Percentiles rank a stretch among this genome's conserved stretches.
Conservation (phyloP, 2,329 filamentous ascomycete genomes). For the Penicillium sp. region DNA sequence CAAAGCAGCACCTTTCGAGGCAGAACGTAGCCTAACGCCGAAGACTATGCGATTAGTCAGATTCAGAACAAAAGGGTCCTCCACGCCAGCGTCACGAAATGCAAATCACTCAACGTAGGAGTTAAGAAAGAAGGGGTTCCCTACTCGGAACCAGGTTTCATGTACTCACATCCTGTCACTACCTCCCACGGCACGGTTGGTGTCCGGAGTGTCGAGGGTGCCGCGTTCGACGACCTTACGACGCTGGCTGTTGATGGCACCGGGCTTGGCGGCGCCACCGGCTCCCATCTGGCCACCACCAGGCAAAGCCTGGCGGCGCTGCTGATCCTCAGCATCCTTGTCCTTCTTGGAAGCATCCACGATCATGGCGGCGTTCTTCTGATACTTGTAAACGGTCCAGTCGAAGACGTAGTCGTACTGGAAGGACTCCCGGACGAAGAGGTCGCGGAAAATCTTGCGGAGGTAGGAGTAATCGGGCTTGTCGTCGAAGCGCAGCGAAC, state of each 20-base stretch:
- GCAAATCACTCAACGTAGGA: slow-evolving; percentile 75
- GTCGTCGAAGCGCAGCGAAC: slow-evolving; percentile 97
- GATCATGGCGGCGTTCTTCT: slow-evolving; percentile 97
- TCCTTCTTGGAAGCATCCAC: slow-evolving; percentile 72
- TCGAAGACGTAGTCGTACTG: slow-evolving; percentile 99
- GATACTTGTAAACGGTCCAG: slow-evolving; percentile 99
- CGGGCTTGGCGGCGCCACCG: slow-evolving; percentile 64
- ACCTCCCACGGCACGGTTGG: slow-evolving; percentile 71
- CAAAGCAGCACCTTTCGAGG: slow-evolving; percentile 66
- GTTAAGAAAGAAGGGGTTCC: slow-evolving; percentile 65
- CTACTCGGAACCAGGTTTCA: slow-evolving; percentile 76
- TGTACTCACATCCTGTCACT: slow-evolving; percentile 96
- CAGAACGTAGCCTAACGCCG: slow-evolving; percentile 83
- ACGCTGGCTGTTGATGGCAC: slow-evolving; percentile 70
- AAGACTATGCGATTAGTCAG: slow-evolving; percentile 78
- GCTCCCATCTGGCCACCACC: slow-evolving; percentile 55
- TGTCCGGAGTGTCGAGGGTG: slow-evolving; percentile 65
- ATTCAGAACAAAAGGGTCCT: slow-evolving; percentile 64
- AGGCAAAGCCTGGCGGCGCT: slow-evolving; percentile 65
- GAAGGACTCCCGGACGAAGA: slow-evolving; percentile 98
- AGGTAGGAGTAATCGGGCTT: slow-evolving; percentile 99
- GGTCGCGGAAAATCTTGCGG: slow-evolving; percentile 99
- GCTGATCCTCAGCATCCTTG: slow-evolving; percentile 74
- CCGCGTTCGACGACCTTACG: slow-evolving; percentile 79
- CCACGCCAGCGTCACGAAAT: slow-evolving; percentile 69